Percentiles rank a stretch among this genome's conserved stretches.
phyloP scores from a whole-genome alignment of 2,329 filamentous ascomycete species.

The Davidsoniella australis region DNA sequence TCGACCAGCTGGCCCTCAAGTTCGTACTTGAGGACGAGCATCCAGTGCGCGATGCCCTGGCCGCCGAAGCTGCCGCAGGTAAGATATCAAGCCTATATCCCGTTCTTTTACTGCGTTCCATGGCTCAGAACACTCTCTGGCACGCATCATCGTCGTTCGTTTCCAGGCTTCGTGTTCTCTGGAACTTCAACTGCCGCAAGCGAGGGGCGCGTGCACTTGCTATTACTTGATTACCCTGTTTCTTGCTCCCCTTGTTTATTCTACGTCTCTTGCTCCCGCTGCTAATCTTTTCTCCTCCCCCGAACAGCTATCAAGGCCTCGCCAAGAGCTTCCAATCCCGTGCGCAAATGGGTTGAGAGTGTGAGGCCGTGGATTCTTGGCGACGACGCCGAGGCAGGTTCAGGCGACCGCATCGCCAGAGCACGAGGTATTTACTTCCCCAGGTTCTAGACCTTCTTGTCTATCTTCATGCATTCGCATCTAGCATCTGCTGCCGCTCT shows the following conservation, averaged over 20 bases:
- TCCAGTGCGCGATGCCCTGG: slow-evolving; percentile 23
- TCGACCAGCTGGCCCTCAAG: slow-evolving; percentile 35
- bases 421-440: slow-evolving; percentile 27
- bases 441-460: background rate
- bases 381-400: slow-evolving; percentile 24
- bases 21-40: slow-evolving; percentile 36
- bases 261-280: no score
- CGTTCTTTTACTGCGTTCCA: background rate
- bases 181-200: no score
- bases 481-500: slow-evolving; percentile 1
- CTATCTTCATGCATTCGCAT: background rate
- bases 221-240: background rate
- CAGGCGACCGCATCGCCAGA: slow-evolving; percentile 34
- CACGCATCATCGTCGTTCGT: background rate
- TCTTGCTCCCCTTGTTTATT: background rate
- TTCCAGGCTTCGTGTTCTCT: background rate
- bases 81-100: slow-evolving; percentile 3
- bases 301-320: slow-evolving; percentile 24
- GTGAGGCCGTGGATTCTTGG: slow-evolving; percentile 35
- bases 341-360: slow-evolving; percentile 38
- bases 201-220: background rate
- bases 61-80: slow-evolving; percentile 30
- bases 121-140: no score
- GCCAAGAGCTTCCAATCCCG: slow-evolving; percentile 26
- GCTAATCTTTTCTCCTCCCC: background rate